Evolutionary conservation across 768 basidiomycete species (phyloP), one percentile per base, ranked within the genome.

Genomic region (Guyanaporus albipodus): DNA sequence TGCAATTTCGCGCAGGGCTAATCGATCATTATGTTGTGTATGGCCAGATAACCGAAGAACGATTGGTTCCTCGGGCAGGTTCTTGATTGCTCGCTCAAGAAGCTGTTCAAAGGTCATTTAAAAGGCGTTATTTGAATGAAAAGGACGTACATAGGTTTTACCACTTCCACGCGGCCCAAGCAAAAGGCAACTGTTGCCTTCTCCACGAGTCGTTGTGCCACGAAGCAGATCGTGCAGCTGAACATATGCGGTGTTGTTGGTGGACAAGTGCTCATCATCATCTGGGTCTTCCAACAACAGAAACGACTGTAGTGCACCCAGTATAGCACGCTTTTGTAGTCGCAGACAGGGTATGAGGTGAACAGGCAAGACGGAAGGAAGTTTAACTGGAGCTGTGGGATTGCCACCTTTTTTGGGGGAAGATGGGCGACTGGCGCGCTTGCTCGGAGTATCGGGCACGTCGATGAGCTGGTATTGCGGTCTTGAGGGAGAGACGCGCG

Each of bases 1-100:
- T 0, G 91, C 91, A 53, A 98, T 88, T 64, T 96, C 92, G 10
- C 87, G 82, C 63, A 98, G 78, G n/a, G 96, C 96, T 10, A 90
- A 71, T 27, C 87, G 78, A 63, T 98, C 96, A 24, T 83, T 91
- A 23, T 75, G 78, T 55, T 98, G 93, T 2, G 83, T 77, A 67
- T 90, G 82, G 0, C 93, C 96, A 18, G 87, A 90, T 3, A 99
- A 73, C 1, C 85, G 82, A 36, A 99, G 74, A 37, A 91, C 64
- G 46, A 95, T 82, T 0, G 88, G 84, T 35, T 71, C 67, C 7
- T 62, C 64, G 6, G 73, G 55, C 8, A 84, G 57, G 1, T 69
- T 52, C 14, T 68, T 53, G 26, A 92, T 64, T 33, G 78, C 82
- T 36, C 68, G 63, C 44, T 89, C 78, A 4, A 88, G 60, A 44